These are phyloP conservation scores for Penicillium frequentans DNA, from an alignment of 2,329 filamentous ascomycete genomes.

Conservation along the genomic window DNA sequence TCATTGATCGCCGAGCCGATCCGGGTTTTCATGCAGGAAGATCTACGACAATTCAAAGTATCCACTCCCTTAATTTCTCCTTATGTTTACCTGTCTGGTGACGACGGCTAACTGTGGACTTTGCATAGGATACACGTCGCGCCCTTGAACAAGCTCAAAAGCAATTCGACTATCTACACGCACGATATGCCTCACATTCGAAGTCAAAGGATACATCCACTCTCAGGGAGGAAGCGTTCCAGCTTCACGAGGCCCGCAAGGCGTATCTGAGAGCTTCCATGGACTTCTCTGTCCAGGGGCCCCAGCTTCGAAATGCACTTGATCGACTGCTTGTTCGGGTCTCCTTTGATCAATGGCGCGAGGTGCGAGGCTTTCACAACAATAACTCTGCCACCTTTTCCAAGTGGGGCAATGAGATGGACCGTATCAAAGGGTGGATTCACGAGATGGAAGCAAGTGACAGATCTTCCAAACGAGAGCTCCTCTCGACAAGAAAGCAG, in stretches of 20 bases:
- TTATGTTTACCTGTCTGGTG: conserved; percentile 3
- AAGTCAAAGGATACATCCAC: conserved; percentile 94
- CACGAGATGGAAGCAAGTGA: conserved; percentile 94
- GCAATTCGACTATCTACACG: conserved; percentile 76
- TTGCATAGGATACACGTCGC: conserved; percentile 64
- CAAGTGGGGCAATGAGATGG: conserved; percentile 77
- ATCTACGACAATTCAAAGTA: conserved; percentile 78
- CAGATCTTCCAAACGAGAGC: conserved; percentile 75
- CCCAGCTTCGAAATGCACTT: conserved; percentile 78
- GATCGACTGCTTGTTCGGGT: conserved; percentile 84
- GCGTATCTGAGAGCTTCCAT: conserved; percentile 87
- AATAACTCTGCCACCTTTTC: conserved; percentile 61
- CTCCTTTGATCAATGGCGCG: conserved; percentile 83
- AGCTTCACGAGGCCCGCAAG: conserved; percentile 88
- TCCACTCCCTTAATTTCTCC: background rate
- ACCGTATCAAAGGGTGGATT: conserved; percentile 87
- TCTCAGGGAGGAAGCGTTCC: conserved; percentile 90
- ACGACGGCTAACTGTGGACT: conserved; percentile 12
- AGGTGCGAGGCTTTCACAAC: conserved; percentile 74
- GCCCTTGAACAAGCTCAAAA: conserved; percentile 78
- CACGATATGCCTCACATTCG: conserved; percentile 78
- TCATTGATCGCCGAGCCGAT: conserved; percentile 77
- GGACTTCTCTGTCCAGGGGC: conserved; percentile 87
- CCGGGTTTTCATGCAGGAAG: conserved; percentile 71
- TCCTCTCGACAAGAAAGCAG: conserved; percentile 74